A percentile compares a stretch with the other conserved stretches of the same genome.
These are phyloP conservation scores for Simplicillium sp. DNA, from an alignment of 2,329 filamentous ascomycete genomes.

Conservation along the genomic window DNA sequence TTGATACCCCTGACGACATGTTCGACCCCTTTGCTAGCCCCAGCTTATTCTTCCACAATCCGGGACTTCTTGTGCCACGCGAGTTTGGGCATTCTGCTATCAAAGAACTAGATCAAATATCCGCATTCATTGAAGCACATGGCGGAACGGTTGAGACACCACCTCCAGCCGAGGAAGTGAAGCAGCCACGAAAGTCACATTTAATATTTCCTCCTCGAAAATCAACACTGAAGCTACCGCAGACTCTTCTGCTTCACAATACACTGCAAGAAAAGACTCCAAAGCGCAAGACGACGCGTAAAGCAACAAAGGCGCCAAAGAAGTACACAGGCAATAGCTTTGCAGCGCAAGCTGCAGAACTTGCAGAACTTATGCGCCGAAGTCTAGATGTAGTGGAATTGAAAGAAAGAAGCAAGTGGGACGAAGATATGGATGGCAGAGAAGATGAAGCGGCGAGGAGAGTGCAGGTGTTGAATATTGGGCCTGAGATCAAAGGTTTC, in stretches of 20 bases:
- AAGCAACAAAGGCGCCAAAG: slow-evolving; percentile 7
- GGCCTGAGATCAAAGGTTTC: slow-evolving; percentile 11
- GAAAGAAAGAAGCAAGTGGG: slow-evolving; percentile 30
- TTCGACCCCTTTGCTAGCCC: slow-evolving; percentile 54
- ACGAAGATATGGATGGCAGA: slow-evolving; percentile 24
- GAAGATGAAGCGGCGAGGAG: slow-evolving; percentile 23
- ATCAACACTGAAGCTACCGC: slow-evolving; percentile 39
- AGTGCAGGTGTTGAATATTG: slow-evolving; percentile 28
- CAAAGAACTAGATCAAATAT: slow-evolving; percentile 5
- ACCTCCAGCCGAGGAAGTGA: slow-evolving; percentile 6
- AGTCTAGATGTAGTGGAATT: slow-evolving; percentile 38
- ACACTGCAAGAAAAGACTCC: slow-evolving; percentile 13
- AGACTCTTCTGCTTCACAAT: slow-evolving; percentile 38
- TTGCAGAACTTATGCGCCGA: slow-evolving; percentile 37
- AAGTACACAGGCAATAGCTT: slow-evolving; percentile 30
- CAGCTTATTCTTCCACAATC: slow-evolving; percentile 46
- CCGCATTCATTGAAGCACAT: too few species aligned
- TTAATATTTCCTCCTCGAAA: slow-evolving; percentile 37
- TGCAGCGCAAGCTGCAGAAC: slow-evolving; percentile 32
- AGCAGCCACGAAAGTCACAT: slow-evolving; percentile 27
- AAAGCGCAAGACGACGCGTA: slow-evolving; percentile 8
- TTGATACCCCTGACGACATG: slow-evolving; percentile 34
- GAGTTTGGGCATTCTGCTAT: slow-evolving; percentile 28
- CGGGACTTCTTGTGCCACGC: slow-evolving; percentile 35
- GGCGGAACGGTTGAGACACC: too few species aligned